Evolutionary conservation across 179 eudicot genomes (phyloP).

Genomic region (Patellifolia procumbens): DNA sequence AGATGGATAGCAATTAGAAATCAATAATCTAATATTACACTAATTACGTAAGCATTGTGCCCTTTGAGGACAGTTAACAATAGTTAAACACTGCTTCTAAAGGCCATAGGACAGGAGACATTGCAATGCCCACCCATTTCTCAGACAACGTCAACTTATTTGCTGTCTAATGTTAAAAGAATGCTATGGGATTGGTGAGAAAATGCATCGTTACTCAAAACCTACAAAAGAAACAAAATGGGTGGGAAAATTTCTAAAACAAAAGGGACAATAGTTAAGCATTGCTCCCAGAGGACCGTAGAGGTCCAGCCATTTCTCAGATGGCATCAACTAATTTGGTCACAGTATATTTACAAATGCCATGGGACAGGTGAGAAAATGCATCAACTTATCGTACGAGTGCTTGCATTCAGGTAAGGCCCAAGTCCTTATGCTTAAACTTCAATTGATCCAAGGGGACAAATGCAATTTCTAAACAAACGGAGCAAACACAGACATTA

Average conservation of each 20-base stretch:
- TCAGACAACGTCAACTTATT: neutral
- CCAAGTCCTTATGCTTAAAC: too few relatives aligned
- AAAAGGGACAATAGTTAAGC: neutral
- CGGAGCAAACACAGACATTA: neutral
- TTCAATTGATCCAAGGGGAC: too few relatives aligned
- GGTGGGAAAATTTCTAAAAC: neutral
- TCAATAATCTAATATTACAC: too few relatives aligned
- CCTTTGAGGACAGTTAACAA: neutral
- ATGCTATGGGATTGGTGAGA: neutral
- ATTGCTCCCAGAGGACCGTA: too few relatives aligned
- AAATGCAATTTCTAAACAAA: too few relatives aligned
- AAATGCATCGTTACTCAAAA: neutral
- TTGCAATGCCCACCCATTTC: neutral
- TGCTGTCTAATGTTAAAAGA: too few relatives aligned
- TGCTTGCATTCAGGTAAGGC: too few relatives aligned
- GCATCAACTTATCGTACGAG: too few relatives aligned
- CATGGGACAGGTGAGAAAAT: too few relatives aligned
- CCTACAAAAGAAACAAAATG: neutral
- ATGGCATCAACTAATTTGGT: too few relatives aligned
- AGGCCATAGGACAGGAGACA: neutral
- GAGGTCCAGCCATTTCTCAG: too few relatives aligned
- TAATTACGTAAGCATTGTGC: neutral
- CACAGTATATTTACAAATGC: too few relatives aligned
- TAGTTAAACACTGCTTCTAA: neutral
- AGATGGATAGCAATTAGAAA: conserved; percentile 14